Evolutionary conservation across 805 yeast species (phyloP).

Genomic region (Candida morakotiae): DNA sequence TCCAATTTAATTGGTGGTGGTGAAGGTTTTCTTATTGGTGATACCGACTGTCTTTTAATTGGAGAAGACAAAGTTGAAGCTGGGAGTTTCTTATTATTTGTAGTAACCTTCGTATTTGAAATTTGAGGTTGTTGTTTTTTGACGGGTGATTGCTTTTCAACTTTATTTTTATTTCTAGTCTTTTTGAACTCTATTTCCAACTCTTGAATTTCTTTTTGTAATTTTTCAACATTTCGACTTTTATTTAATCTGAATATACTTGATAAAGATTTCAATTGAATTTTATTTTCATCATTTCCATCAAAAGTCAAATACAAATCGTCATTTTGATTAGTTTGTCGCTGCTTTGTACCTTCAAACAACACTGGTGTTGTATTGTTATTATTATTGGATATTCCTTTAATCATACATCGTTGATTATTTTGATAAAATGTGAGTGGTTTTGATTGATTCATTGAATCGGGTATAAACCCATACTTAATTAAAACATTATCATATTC

Average conservation of each 20-base stretch:
- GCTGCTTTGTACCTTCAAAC: conserved; percentile 37
- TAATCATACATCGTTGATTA: conserved; percentile 28
- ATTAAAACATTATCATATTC: conserved; percentile 18
- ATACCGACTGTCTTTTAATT: not conserved
- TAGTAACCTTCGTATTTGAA: not conserved
- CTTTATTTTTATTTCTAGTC: not conserved
- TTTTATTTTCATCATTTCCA: conserved; percentile 10
- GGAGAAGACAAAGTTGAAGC: conserved; percentile 3
- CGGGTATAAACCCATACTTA: conserved; percentile 40
- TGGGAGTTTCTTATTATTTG: not conserved
- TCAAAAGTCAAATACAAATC: conserved; percentile 27
- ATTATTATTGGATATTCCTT: conserved; percentile 22
- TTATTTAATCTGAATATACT: conserved; percentile 33
- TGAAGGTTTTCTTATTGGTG: conserved; percentile 1
- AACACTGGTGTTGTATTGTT: conserved; percentile 20
- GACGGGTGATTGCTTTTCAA: too few relatives aligned
- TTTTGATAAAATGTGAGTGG: conserved; percentile 31
- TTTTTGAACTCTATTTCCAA: conserved; percentile 1
- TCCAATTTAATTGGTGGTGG: not conserved
- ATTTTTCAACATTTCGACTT: conserved; percentile 31
- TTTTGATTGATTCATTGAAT: conserved; percentile 33
- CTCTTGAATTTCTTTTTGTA: conserved; percentile 17
- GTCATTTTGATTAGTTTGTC: conserved; percentile 21
- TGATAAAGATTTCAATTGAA: conserved; percentile 23
- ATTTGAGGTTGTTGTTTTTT: not conserved